These are phyloP conservation scores for Podospora pseudocomata DNA, from an alignment of 495 filamentous ascomycete species.

Conservation along the genomic window DNA sequence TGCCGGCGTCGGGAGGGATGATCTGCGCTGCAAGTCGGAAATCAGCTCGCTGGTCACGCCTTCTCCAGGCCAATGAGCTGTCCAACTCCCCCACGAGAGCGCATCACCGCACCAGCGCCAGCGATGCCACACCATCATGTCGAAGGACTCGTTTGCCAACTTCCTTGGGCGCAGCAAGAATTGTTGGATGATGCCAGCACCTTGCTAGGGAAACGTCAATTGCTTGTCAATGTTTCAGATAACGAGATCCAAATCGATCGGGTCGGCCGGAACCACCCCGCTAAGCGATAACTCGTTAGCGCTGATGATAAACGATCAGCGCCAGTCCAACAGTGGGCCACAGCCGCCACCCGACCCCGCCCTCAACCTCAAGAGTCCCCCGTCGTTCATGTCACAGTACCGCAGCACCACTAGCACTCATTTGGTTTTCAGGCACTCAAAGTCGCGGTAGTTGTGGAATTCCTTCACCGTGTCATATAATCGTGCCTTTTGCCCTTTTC, in stretches of 20 bases:
- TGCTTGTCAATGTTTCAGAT: conserved; percentile 6
- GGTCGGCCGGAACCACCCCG: not conserved
- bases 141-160: too few relatives aligned
- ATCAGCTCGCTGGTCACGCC: not conserved
- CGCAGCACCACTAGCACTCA: too few relatives aligned
- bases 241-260: conserved; percentile 7
- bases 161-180: too few relatives aligned
- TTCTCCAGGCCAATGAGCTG: not conserved
- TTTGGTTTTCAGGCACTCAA: too few relatives aligned
- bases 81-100: not conserved
- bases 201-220: not conserved
- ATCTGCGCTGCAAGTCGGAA: conserved; percentile 2
- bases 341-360: too few relatives aligned
- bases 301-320: not conserved
- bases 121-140: not conserved
- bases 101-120: not conserved
- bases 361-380: too few relatives aligned
- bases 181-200: too few relatives aligned
- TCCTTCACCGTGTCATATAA: not conserved
- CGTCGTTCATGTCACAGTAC: too few relatives aligned
- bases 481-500: not conserved
- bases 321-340: not conserved
- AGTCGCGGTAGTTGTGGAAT: too few relatives aligned
- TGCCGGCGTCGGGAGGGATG: not conserved
- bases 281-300: too few relatives aligned